Percentiles rank a stretch among this genome's conserved stretches.
Conservation (phyloP, 805 yeast genomes). For the Hanseniaspora meyeri region DNA sequence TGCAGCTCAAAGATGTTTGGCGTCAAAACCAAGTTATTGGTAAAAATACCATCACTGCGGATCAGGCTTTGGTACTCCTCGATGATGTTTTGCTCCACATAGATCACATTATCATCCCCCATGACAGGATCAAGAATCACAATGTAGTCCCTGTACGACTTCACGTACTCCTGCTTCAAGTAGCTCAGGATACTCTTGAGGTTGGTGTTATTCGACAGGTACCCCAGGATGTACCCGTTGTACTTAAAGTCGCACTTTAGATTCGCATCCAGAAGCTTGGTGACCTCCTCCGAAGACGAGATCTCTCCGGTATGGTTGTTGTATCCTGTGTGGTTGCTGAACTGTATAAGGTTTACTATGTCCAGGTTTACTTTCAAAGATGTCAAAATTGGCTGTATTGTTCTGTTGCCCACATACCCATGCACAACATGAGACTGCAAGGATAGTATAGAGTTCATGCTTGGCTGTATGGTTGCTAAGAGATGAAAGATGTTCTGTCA, state of each 20-base stretch:
- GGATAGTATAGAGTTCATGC: conserved; percentile 19
- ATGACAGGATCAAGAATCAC: conserved; percentile 69
- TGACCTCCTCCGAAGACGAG: neutral
- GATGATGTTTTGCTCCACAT: conserved; percentile 48
- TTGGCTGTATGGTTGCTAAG: neutral
- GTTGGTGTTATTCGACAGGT: conserved; percentile 47
- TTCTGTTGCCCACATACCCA: conserved; percentile 62
- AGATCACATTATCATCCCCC: conserved; percentile 66
- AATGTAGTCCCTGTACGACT: conserved; percentile 27
- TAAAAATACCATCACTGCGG: conserved; percentile 23
- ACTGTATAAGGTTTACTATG: conserved; percentile 50
- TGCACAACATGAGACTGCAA: conserved; percentile 62
- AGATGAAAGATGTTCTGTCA: neutral
- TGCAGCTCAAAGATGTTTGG: conserved; percentile 90
- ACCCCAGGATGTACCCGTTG: conserved; percentile 53
- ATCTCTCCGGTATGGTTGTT: conserved; percentile 25
- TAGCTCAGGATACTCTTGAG: conserved; percentile 28
- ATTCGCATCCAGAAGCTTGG: neutral
- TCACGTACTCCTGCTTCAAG: conserved; percentile 25
- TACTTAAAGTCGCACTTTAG: conserved; percentile 26
- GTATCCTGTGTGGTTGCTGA: conserved; percentile 62
- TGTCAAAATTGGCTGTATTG: conserved; percentile 54
- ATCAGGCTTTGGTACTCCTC: conserved; percentile 46
- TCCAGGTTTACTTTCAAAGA: conserved; percentile 60
- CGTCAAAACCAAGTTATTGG: conserved; percentile 52